phyloP scores from a whole-genome alignment of 2,329 filamentous ascomycete genomes.

The Fusarium incarnatum region DNA sequence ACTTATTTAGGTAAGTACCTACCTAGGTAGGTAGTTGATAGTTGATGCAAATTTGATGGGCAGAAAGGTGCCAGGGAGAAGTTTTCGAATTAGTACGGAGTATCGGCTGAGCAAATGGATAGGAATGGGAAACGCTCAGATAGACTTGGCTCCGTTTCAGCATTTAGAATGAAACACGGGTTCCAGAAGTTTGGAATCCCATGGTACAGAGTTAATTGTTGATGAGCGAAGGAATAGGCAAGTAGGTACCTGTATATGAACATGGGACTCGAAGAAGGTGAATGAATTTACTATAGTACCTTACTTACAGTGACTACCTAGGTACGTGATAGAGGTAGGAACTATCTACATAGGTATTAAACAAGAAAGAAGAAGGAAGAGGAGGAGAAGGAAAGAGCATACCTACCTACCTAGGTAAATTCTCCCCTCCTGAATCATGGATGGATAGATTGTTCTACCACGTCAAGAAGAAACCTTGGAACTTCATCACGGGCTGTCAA shows the following conservation, averaged over 20 bases:
- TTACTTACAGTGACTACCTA: background rate
- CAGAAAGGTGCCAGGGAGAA: constrained; percentile 1
- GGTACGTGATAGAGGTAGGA: background rate
- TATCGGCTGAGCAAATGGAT: background rate
- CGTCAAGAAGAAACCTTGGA: background rate
- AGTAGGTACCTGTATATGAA: background rate
- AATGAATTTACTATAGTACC: background rate
- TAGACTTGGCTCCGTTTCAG: constrained; percentile 27
- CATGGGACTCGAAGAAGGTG: background rate
- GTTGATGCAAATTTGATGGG: background rate
- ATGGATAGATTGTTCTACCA: background rate
- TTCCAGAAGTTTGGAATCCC: constrained; percentile 12
- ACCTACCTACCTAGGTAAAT: background rate
- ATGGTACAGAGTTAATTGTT: constrained; percentile 8
- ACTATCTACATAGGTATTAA: background rate
- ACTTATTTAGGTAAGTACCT: background rate
- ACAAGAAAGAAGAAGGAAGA: background rate
- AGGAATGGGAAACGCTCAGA: background rate
- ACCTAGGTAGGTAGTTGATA: too few relatives aligned
- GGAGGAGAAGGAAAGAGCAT: background rate
- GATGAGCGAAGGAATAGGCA: background rate
- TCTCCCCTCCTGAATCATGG: background rate
- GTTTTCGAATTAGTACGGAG: constrained; percentile 5
- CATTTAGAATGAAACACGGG: constrained; percentile 5
- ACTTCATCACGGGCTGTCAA: constrained; percentile 5